Base-by-base conservation (phyloP, 805 yeast genomes). In the Yarrowia osloensis region DNA sequence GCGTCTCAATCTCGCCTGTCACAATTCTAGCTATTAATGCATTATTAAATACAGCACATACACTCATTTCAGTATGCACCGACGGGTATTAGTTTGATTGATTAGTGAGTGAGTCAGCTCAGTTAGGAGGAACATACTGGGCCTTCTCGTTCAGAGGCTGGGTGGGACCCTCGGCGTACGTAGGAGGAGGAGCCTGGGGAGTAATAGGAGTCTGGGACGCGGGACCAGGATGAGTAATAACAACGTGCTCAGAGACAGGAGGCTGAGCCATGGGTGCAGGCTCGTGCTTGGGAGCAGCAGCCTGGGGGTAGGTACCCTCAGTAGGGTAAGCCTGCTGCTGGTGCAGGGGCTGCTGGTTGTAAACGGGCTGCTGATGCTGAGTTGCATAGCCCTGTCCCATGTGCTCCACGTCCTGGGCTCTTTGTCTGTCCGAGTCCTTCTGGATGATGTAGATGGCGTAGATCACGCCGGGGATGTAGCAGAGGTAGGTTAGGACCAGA, bases 151-250 rank as follows among this genome's bases (percentile, higher is more conserved):
- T 15, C 9, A 13, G 13, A 15, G 28, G 29, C 8, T 33, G 15
- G 3, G 40, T 8, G 12, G 40, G 40, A 0, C 42, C 42, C 15
- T 35, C 59, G 6, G 40, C 19, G 42, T 52, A 52, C 12, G 42
- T 33, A 15, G 59, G 59, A 33, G 59, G 59, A 52, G 59, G 59
- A 5, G 29, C 59, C 42, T 52, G 59, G 21, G 59, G 42, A 5
- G 40, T 12, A 31, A 50, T 50, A 13, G 7, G 40, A 1, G 33
- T 4, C 2, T 22, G 28, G 29, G n/a, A 6, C 40, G 3, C 8
- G 8, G n/a, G n/a, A 8, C 22, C 42, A 19, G n/a, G n/a, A n/a
- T n/a, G n/a, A n/a, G n/a, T n/a, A n/a, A n/a, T n/a, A n/a, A n/a
- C n/a, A 17, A 28, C 31, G 7, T 28, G 26, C 26, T 49, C 37